phyloP scores from a whole-genome alignment of 2,329 filamentous ascomycete species.

The Claviceps capensis region DNA sequence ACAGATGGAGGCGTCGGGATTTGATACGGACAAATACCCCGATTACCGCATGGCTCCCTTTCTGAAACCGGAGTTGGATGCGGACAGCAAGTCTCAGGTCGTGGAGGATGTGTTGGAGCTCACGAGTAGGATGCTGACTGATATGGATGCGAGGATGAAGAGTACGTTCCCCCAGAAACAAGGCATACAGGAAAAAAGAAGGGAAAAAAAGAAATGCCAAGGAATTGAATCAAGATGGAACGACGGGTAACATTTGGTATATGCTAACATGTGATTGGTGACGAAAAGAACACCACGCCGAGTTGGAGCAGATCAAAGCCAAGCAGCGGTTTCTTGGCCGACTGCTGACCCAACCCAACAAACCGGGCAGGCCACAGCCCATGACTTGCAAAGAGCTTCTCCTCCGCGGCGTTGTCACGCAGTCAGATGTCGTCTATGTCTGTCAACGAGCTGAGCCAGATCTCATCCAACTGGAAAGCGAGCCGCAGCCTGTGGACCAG shows the following conservation, averaged over 20 bases:
- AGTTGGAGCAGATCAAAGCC: conserved; percentile 19
- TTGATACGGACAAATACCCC: conserved; percentile 24
- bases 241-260: too few species aligned
- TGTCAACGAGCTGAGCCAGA: conserved; percentile 29
- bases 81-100: conserved; percentile 15
- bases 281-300: conserved; percentile 13
- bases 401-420: conserved; percentile 37
- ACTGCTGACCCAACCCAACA: conserved; percentile 26
- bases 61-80: conserved; percentile 18
- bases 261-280: background rate
- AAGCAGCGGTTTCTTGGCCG: conserved; percentile 24
- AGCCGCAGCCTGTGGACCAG: conserved; percentile 26
- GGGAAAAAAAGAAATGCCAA: background rate
- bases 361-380: conserved; percentile 21
- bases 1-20: conserved; percentile 23
- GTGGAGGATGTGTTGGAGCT: conserved; percentile 21
- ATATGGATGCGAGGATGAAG: conserved; percentile 19
- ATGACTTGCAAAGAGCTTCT: conserved; percentile 32
- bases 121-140: conserved; percentile 20
- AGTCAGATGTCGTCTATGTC: conserved; percentile 34
- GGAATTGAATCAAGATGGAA: too few species aligned
- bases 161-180: conserved; percentile 16
- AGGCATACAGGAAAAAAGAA: conserved; percentile 4
- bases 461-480: conserved; percentile 27
- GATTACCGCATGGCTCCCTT: conserved; percentile 26